Evolutionary conservation across 2,329 filamentous ascomycete genomes (phyloP).

Genomic region (Phoma sp.): DNA sequence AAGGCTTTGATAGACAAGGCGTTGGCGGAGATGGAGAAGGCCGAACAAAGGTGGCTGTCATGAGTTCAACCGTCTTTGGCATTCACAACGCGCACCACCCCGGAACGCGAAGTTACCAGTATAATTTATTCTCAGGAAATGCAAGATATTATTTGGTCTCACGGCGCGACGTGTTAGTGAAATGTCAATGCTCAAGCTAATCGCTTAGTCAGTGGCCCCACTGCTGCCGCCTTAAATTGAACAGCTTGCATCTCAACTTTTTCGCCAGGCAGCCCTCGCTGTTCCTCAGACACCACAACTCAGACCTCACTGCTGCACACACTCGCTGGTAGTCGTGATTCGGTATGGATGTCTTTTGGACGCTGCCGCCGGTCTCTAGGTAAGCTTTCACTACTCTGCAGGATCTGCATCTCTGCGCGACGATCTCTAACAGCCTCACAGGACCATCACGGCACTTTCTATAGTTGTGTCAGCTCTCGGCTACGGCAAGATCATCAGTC

Average conservation of each 20-base stretch:
- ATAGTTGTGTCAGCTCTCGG: constrained; percentile 67
- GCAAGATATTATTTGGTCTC: too few species aligned
- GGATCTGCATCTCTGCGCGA: not conserved
- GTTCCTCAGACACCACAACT: constrained; percentile 35
- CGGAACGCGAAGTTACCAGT: too few species aligned
- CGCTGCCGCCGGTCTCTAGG: constrained; percentile 70
- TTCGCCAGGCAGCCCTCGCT: constrained; percentile 43
- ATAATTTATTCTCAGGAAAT: too few species aligned
- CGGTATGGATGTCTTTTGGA: constrained; percentile 67
- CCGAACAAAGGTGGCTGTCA: not conserved
- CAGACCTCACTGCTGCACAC: constrained; percentile 26
- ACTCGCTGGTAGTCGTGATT: constrained; percentile 25
- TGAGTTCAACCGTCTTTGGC: not conserved
- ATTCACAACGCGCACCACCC: not conserved
- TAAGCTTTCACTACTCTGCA: constrained; percentile 46
- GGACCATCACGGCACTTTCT: constrained; percentile 70
- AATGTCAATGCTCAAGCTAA: constrained; percentile 9
- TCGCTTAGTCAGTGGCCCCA: constrained; percentile 15
- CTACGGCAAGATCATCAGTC: constrained; percentile 62
- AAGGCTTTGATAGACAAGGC: not conserved
- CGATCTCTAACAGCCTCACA: constrained; percentile 58
- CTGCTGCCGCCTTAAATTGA: constrained; percentile 23
- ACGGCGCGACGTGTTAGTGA: not conserved
- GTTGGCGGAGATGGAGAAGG: not conserved
- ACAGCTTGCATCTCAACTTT: constrained; percentile 25